Conservation (phyloP, 2,329 filamentous ascomycete genomes). For the Verticillium klebahnii region DNA sequence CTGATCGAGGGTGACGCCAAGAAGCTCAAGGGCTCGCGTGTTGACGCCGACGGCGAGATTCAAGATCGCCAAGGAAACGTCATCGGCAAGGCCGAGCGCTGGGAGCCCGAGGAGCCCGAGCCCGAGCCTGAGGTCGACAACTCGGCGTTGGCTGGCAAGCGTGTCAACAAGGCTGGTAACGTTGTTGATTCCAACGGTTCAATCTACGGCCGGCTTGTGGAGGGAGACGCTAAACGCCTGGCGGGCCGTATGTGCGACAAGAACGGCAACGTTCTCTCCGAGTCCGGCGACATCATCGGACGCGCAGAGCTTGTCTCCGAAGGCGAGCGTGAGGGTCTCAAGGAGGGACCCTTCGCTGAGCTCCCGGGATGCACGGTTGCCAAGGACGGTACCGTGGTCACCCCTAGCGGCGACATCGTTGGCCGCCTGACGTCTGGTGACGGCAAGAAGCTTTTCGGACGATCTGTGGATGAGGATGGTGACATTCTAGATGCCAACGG, state of each 20-base stretch:
- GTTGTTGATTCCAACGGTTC: conserved; percentile 49
- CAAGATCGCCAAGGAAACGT: conserved; percentile 61
- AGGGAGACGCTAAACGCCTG: conserved; percentile 60
- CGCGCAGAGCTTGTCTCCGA: conserved; percentile 64
- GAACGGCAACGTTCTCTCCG: conserved; percentile 67
- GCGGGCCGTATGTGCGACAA: conserved; percentile 67
- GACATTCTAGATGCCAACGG: conserved; percentile 76
- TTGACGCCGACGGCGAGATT: conserved; percentile 67
- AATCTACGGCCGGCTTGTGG: conserved; percentile 61
- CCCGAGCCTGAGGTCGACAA: conserved; percentile 50
- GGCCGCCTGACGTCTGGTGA: conserved; percentile 70
- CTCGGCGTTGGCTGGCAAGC: conserved; percentile 62
- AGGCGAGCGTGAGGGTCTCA: conserved; percentile 56
- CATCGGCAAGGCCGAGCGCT: conserved; percentile 64
- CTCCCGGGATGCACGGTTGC: conserved; percentile 59
- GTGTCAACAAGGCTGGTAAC: conserved; percentile 67
- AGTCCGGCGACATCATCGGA: conserved; percentile 67
- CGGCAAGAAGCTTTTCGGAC: conserved; percentile 65
- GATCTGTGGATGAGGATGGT: conserved; percentile 74
- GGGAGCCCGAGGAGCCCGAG: conserved; percentile 48
- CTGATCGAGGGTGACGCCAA: conserved; percentile 61
- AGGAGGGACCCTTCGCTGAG: conserved; percentile 66
- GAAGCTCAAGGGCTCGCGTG: conserved; percentile 58
- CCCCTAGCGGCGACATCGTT: conserved; percentile 63
- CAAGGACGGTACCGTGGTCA: conserved; percentile 66